phyloP scores from a whole-genome alignment of 176 grass and related monocot genomes.

The Paspalum notatum region DNA sequence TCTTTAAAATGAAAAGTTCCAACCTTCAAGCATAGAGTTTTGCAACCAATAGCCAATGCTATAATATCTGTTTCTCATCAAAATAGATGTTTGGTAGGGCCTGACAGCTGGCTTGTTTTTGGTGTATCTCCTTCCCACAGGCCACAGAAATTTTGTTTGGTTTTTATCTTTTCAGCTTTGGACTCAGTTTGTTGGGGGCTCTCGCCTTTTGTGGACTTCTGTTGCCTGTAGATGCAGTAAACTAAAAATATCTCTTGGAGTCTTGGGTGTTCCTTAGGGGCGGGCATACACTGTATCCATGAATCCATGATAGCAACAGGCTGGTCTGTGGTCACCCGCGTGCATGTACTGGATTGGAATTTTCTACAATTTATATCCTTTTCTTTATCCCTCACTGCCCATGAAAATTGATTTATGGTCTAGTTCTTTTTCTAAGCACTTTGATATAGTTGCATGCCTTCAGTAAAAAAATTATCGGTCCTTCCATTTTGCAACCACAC shows the following conservation, averaged over 20 bases:
- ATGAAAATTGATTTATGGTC: background rate
- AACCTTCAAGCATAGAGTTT: background rate
- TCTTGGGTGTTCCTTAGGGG: background rate
- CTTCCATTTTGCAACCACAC: background rate
- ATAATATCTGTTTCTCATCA: background rate
- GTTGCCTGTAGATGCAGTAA: background rate
- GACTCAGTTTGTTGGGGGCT: background rate
- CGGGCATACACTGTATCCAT: background rate
- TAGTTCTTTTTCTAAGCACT: background rate
- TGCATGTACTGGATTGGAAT: constrained; percentile 26
- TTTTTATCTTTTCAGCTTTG: background rate
- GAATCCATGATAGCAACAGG: constrained; percentile 1
- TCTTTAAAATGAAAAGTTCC: background rate
- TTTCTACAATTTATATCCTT: background rate
- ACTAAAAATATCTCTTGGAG: background rate
- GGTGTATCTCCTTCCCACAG: background rate
- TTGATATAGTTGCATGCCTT: background rate
- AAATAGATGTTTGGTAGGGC: background rate
- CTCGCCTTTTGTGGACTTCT: background rate
- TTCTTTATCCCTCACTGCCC: background rate
- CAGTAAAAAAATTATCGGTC: background rate
- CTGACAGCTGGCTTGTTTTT: background rate
- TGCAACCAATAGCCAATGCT: background rate
- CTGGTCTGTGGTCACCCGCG: constrained; percentile 28
- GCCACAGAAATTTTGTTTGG: background rate